Evolutionary conservation across 352 stramenopile species (phyloP).

Genomic region (Pythium dissimile): DNA sequence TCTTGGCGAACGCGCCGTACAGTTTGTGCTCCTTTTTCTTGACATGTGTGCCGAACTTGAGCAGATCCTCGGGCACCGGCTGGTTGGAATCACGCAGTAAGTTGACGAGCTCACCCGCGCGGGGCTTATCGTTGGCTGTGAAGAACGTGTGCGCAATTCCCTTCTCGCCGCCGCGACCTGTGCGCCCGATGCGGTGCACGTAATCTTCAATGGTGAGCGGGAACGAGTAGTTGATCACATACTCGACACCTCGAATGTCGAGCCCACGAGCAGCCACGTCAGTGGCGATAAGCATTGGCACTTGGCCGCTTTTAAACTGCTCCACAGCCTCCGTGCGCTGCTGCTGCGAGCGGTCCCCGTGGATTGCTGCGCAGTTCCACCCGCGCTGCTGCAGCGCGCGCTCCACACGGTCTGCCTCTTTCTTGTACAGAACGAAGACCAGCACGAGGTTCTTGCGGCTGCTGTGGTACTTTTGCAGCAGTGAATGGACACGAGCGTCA

Average conservation of each 20-base stretch:
- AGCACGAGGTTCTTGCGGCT: conserved; percentile 92
- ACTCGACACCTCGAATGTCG: conserved; percentile 96
- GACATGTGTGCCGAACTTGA: conserved; percentile 98
- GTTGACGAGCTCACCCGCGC: conserved; percentile 95
- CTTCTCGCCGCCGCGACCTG: conserved; percentile 92
- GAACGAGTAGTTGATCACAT: conserved; percentile 98
- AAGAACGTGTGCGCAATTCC: conserved; percentile 98
- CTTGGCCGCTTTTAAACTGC: conserved; percentile 93
- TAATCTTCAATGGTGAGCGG: conserved; percentile 98
- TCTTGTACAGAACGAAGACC: conserved; percentile 99
- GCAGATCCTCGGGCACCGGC: conserved; percentile 90
- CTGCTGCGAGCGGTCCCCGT: conserved; percentile 95
- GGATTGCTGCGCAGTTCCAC: conserved; percentile 94
- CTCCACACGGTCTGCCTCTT: conserved; percentile 96
- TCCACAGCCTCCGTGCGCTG: conserved; percentile 90
- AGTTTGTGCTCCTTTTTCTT: conserved; percentile 99
- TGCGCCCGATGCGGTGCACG: conserved; percentile 94
- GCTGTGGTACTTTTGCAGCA: conserved; percentile 93
- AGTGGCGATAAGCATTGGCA: conserved; percentile 95
- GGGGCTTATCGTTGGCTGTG: conserved; percentile 95
- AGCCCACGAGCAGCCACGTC: conserved; percentile 96
- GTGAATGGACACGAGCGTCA: conserved; percentile 80
- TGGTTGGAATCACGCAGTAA: conserved; percentile 94
- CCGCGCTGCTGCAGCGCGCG: conserved; percentile 88
- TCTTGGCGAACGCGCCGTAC: conserved; percentile 96